A percentile compares a stretch with the other conserved stretches of the same genome.
These are phyloP conservation scores for Geranomyces variabilis DNA, from an alignment of 192 early-diverging fungal species.

Conservation along the genomic window DNA sequence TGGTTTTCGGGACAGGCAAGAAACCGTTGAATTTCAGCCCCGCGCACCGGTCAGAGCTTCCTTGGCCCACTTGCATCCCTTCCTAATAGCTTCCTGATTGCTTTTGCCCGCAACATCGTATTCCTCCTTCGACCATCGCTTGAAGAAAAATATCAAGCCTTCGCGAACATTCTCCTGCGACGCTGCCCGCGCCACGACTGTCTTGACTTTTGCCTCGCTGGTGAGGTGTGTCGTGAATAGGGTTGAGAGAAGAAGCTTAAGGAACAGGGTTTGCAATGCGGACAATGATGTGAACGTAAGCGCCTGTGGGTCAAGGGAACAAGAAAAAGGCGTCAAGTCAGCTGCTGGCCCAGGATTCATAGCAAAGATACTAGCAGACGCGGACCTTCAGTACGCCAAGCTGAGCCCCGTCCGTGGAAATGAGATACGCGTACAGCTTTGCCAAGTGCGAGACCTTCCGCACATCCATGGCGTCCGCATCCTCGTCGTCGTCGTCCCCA, in stretches of 20 bases:
- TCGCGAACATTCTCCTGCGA: conserved; percentile 66
- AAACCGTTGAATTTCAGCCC: too few relatives aligned
- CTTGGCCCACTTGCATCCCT: conserved; percentile 69
- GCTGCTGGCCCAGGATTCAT: too few relatives aligned
- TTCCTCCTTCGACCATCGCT: conserved; percentile 69
- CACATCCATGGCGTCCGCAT: conserved; percentile 50
- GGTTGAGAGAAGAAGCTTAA: conserved; percentile 31
- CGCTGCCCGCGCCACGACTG: conserved; percentile 33
- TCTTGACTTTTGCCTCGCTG: conserved; percentile 17
- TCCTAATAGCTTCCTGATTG: conserved; percentile 68
- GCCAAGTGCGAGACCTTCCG: conserved; percentile 80
- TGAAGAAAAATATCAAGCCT: conserved; percentile 83
- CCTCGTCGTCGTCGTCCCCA: conserved; percentile 68
- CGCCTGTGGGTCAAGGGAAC: conserved; percentile 59
- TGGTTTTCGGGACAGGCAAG: too few relatives aligned
- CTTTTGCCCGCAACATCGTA: conserved; percentile 56
- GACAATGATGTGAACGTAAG: conserved; percentile 60
- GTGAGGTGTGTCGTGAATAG: conserved; percentile 23
- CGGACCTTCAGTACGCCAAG: conserved; percentile 70
- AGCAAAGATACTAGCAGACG: conserved; percentile 14
- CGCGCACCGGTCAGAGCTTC: conserved; percentile 50
- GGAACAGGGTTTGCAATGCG: conserved; percentile 45
- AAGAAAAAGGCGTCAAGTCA: conserved; percentile 69
- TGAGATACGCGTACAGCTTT: conserved; percentile 82
- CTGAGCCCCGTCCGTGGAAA: conserved; percentile 71